Conservation (phyloP, 2,329 filamentous ascomycete species). For the Aureobasidium melanogenum region DNA sequence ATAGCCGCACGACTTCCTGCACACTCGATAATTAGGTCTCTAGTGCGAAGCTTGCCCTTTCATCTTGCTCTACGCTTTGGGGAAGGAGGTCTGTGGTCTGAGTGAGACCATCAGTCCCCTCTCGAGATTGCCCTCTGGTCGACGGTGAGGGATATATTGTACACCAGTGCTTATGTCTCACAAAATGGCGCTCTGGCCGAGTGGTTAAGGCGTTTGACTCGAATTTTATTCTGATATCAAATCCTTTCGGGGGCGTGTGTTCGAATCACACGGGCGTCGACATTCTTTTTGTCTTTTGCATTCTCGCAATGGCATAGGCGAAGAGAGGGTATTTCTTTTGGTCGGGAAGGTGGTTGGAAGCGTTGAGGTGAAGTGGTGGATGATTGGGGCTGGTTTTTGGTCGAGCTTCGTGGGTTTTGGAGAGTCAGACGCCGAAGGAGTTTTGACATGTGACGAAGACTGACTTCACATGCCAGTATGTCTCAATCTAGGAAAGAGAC, state of each 20-base stretch:
- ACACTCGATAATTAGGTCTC: too few species aligned
- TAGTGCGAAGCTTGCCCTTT: too few species aligned
- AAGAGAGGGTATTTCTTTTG: neutral
- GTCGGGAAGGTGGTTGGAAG: neutral
- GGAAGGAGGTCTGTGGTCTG: too few species aligned
- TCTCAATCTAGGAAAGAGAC: neutral
- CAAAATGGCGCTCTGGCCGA: slow-evolving; percentile 1
- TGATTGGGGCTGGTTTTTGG: neutral
- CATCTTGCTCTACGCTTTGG: too few species aligned
- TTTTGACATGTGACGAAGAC: neutral
- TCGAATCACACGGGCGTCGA: slow-evolving; percentile 4
- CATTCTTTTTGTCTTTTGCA: neutral
- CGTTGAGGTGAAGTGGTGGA: neutral
- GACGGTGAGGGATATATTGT: too few species aligned
- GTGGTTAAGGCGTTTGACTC: slow-evolving; percentile 7
- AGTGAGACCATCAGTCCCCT: too few species aligned
- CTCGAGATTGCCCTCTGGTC: too few species aligned
- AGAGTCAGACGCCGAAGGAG: neutral
- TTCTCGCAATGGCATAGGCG: neutral
- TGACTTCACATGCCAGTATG: neutral
- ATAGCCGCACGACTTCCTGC: neutral
- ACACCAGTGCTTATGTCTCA: too few species aligned
- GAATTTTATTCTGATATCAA: neutral
- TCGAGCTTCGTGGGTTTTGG: neutral
- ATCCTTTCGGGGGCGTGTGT: slow-evolving; percentile 3